These are phyloP conservation scores for Panus rudis DNA, from an alignment of 768 basidiomycete genomes.

Conservation along the genomic window DNA sequence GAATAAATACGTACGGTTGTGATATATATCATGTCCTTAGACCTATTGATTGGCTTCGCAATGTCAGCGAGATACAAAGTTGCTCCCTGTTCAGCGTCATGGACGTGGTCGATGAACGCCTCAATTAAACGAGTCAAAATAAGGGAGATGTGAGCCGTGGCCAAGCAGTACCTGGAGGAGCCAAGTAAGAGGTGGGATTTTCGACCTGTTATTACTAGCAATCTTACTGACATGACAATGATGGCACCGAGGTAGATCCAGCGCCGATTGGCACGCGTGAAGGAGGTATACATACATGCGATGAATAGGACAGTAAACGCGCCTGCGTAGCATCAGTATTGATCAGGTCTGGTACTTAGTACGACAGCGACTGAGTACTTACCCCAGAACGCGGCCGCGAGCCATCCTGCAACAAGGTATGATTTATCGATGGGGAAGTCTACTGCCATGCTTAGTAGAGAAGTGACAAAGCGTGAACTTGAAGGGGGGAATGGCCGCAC, in stretches of 20 bases:
- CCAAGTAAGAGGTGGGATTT: not conserved
- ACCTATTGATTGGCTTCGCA: slow-evolving; percentile 7
- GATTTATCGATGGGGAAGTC: not conserved
- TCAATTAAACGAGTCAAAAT: slow-evolving; percentile 7
- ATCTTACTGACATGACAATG: not conserved
- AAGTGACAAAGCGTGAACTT: too few species aligned
- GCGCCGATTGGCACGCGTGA: not conserved
- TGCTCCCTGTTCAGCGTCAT: not conserved
- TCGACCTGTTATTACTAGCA: not conserved
- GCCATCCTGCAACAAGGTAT: not conserved
- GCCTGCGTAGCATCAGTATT: not conserved
- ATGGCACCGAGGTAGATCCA: not conserved
- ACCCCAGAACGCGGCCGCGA: not conserved
- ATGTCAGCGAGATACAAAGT: slow-evolving; percentile 8
- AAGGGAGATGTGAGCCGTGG: slow-evolving; percentile 10
- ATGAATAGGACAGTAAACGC: not conserved
- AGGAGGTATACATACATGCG: not conserved
- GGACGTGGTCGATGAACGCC: slow-evolving; percentile 7
- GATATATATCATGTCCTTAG: slow-evolving; percentile 12
- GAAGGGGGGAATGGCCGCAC: too few species aligned
- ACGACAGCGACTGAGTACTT: too few species aligned
- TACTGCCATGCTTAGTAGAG: too few species aligned
- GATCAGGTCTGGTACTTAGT: too few species aligned
- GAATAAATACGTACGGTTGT: slow-evolving; percentile 6
- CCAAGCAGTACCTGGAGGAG: slow-evolving; percentile 3